These are phyloP conservation scores for Camelina sativa DNA, from an alignment of 345 rosid genomes.

Conservation along the genomic window DNA sequence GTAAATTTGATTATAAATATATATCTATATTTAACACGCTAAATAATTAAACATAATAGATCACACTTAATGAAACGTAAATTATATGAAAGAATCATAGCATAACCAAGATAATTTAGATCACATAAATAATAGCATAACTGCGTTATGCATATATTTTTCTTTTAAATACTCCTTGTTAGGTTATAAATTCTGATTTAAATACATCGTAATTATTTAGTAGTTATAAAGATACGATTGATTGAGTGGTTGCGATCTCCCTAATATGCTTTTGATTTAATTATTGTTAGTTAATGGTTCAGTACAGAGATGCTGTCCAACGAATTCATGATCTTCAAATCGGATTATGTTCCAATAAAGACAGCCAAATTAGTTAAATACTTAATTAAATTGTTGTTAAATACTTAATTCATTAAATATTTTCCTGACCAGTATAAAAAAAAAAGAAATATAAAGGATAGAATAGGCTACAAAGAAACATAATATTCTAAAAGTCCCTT, in stretches of 20 bases:
- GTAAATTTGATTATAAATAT: no score
- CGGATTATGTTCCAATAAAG: constrained; percentile 23
- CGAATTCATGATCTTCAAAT: constrained; percentile 27
- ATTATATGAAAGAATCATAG: no score
- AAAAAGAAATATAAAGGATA: not conserved
- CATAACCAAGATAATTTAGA: no score
- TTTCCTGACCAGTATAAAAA: constrained; percentile 4
- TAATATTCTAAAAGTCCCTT: not conserved
- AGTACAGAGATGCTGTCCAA: constrained; percentile 13
- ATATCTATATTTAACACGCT: no score
- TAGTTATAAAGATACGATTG: constrained; percentile 4
- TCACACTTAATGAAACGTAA: not conserved
- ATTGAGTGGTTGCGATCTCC: constrained; percentile 32
- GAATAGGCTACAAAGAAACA: not conserved
- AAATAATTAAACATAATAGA: no score
- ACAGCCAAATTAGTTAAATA: not conserved
- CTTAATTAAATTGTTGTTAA: constrained; percentile 3
- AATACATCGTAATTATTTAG: not conserved
- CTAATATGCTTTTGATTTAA: constrained; percentile 19
- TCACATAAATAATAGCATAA: not conserved
- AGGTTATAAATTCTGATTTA: not conserved
- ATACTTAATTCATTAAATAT: not conserved
- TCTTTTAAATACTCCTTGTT: not conserved
- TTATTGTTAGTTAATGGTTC: constrained; percentile 12
- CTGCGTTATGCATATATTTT: not conserved